These are phyloP conservation scores for Crithidia acanthocephali DNA, from an alignment of 208 protist genomes.

Conservation along the genomic window DNA sequence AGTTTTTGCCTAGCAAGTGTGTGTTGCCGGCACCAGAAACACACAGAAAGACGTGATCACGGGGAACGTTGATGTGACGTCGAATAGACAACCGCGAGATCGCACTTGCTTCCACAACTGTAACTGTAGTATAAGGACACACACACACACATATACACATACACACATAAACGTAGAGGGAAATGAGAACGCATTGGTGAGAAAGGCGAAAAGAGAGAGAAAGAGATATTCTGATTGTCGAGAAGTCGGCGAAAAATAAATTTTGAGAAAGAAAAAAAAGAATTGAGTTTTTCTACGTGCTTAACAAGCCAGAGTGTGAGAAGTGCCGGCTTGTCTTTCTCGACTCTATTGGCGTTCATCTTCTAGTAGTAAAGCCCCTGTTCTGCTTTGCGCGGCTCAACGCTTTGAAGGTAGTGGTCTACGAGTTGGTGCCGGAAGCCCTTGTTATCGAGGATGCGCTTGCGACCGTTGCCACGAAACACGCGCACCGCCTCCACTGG, in stretches of 20 bases:
- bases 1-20: not conserved
- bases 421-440: constrained; percentile 85
- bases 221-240: no score
- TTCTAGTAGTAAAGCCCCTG: constrained; percentile 6
- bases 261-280: no score
- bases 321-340: no score
- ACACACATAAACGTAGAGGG: not conserved
- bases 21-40: not conserved
- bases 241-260: no score
- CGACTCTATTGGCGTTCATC: no score
- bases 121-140: not conserved
- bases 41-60: not conserved
- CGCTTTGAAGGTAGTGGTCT: constrained; percentile 75
- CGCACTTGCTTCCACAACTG: not conserved
- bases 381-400: constrained; percentile 17
- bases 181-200: not conserved
- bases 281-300: no score
- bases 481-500: constrained; percentile 61
- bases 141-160: not conserved
- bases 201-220: no score
- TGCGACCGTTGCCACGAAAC: constrained; percentile 60
- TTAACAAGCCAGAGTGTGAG: no score
- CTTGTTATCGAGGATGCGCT: constrained; percentile 77
- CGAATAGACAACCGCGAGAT: not conserved
- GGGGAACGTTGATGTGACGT: constrained; percentile 5